Evolutionary conservation across 768 basidiomycete genomes (phyloP), one percentile per base, ranked within the genome.

Genomic region (Serendipita indica): DNA sequence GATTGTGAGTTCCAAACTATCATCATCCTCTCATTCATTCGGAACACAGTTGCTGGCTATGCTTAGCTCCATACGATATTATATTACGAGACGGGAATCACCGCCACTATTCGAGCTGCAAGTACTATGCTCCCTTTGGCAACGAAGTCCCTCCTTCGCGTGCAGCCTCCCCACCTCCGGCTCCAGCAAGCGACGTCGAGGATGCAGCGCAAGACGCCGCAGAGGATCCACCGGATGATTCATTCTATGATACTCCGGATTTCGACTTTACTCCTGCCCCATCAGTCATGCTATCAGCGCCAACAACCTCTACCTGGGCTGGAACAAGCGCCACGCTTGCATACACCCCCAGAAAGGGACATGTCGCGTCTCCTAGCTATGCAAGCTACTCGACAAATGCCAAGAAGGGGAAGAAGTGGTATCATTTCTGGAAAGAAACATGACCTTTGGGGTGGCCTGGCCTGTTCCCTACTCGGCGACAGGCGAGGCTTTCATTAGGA

Each of bases 51-150:
- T 54, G 49, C n/a, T 54, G 49, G 49, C 32, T 54, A 28, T 54
- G 49, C n/a, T 33, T 54, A 7, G 49, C 49, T 20, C 49, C 49
- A 7, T 54, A 54, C 32, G 49, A 54, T 7, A 18, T 10, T 18
- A 54, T 54, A 7, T 18, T 54, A 20, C 49, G 49, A 7, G 49
- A 54, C 30, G 49, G 49, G 10, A 54, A 54, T 54, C 49, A 54
- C n/a, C 20, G 22, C 22, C 49, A 54, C 32, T n/a, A 33, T 7
- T 18, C 49, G 12, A 54, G 49, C 30, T 54, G 49, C 49, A 54
- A 33, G 32, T 28, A 54, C 30, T 54, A 54, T 18, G 49, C n/a
- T n/a, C n/a, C n/a, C n/a, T n/a, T n/a, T n/a, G n/a, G n/a, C n/a
- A n/a, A n/a, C n/a, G n/a, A n/a, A n/a, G n/a, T n/a, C n/a, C n/a